phyloP scores from a whole-genome alignment of 768 basidiomycete species.

The Phanerochaete carnosa region DNA sequence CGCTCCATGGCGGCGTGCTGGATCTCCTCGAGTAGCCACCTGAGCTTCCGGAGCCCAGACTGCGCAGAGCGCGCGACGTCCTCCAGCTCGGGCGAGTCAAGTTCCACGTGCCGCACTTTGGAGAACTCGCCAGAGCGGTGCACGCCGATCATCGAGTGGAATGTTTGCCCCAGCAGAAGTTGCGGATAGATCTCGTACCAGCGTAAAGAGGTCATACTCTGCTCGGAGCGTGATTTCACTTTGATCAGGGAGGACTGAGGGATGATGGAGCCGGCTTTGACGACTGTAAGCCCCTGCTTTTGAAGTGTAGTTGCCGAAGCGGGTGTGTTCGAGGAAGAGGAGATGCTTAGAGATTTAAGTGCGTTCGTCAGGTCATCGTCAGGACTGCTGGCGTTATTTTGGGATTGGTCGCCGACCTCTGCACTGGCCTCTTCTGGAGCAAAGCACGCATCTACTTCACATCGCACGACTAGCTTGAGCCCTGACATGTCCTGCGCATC shows the following conservation, averaged over 20 bases:
- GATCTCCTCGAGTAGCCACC: conserved; percentile 32
- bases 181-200: conserved; percentile 67
- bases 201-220: conserved; percentile 25
- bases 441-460: conserved; percentile 26
- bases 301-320: neutral
- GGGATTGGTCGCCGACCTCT: neutral
- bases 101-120: conserved; percentile 41
- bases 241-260: conserved; percentile 9
- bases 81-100: conserved; percentile 18
- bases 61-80: conserved; percentile 24
- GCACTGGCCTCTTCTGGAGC: neutral
- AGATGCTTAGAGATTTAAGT: conserved; percentile 16
- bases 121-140: conserved; percentile 55
- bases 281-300: neutral
- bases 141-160: conserved; percentile 54
- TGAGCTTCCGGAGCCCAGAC: conserved; percentile 29
- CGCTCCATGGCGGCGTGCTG: conserved; percentile 46
- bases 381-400: neutral
- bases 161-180: conserved; percentile 66
- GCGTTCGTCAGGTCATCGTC: conserved; percentile 20
- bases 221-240: conserved; percentile 9
- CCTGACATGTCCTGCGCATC: conserved; percentile 17
- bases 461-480: conserved; percentile 23
- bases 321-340: neutral
- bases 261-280: conserved; percentile 1